Evolutionary conservation across 805 yeast species (phyloP), one percentile per base, ranked within the genome.

Genomic region (Wickerhamiella sorbophila): DNA sequence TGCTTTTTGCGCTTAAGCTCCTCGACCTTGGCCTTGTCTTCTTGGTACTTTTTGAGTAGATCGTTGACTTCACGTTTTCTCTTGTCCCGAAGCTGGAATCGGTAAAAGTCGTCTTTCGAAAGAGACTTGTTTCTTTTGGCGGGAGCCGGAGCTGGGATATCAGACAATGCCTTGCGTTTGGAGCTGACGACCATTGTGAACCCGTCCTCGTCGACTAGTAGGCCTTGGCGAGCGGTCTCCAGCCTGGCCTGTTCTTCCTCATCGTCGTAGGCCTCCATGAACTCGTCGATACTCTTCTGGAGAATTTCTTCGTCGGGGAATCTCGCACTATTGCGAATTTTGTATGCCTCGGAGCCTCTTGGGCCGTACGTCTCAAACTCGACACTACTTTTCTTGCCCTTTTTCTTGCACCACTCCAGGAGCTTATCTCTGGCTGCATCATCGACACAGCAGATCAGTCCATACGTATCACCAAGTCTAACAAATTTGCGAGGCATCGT

Each of bases 21-120:
- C 51, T 72, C 73, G 41, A 91, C 82, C 59, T 77, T 77, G 52
- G 79, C 88, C 64, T 91, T 96, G 61, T 91, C 99, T 47, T 76
- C 77, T 59, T 83, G 85, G 65, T 87, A 91, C 58, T 86, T 84
- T 44, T 62, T 67, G 56, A 91, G 67, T 56, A 91, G 66, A 42
- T 83, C 86, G 57, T 84, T 83, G 83, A 91, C 85, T 61, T 88
- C 95, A 48, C 71, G 74, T 67, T 91, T 91, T 71, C 87, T 88
- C 55, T 75, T 73, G 59, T 91, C 95, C 62, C 99, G 77, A 51
- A 91, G 74, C 66, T 91, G 99, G 74, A 87, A 91, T 54, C 95
- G 71, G 67, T 91, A 91, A 67, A 91, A 91, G 63, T 93, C 97
- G 50, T 72, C 70, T 66, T 87, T 84, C 53, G 83, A 87, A 56